Base-by-base conservation (phyloP, 108 stramenopile species). In the Asterionellopsis glacialis region DNA sequence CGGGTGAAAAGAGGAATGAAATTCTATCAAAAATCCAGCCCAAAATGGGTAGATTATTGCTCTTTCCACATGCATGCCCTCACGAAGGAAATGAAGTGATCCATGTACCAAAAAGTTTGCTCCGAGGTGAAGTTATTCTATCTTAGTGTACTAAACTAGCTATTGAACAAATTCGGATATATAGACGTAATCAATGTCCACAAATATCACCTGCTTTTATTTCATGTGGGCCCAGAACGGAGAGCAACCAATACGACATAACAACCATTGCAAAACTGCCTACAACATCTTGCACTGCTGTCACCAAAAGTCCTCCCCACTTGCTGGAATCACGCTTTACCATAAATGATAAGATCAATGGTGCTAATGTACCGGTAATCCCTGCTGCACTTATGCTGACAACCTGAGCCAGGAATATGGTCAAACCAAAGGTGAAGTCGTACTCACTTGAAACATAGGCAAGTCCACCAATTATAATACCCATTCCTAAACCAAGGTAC, bases 11-110 rank as follows among this genome's bases (percentile, higher is more conserved):
- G 26, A 53, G 62, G 28, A 60, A 69, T 41, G 57, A 59, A 11
- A 69, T 84, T 2, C 56, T 83, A 41, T 80, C 81, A 9, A 48
- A 48, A 11, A 82, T 79, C 11, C 63, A 70, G 25, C 90, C 90
- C 0, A 72, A 52, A 51, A 55, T 72, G 49, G 84, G 86, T 54
- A 72, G 86, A 15, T 67, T 83, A 13, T 72, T 91, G 11, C 69
- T 87, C 0, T 91, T 91, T 59, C 90, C 89, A 19, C 90, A 91
- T 51, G 54, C 55, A 15, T 81, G 80, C 58, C 86, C 90, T 22
- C 90, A 91, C 53, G 67, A 75, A 45, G 90, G 90, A 27, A 64
- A 68, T 14, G 71, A 72, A 59, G 84, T 85, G 4, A 65, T 66
- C 5, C 51, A 73, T 57, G 75, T 77, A 28, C 84, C 86, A 11